Percentiles rank a stretch among this genome's conserved stretches.
Evolutionary conservation across 2,329 filamentous ascomycete species (phyloP).

Genomic region (Verticillium isaacii): DNA sequence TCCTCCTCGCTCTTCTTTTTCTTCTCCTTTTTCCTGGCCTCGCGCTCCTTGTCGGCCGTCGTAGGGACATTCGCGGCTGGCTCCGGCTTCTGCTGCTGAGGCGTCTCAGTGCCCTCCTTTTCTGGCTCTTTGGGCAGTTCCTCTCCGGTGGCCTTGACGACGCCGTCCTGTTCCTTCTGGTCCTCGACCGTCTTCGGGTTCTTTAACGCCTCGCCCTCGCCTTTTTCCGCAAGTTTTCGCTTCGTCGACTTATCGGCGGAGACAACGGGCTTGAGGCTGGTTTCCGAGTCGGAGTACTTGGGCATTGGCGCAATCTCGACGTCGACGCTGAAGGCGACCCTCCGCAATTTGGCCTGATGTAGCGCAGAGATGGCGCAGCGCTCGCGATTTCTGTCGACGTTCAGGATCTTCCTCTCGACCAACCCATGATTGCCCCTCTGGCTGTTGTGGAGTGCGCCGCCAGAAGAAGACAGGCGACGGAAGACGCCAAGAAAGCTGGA

Average conservation of each 20-base stretch:
- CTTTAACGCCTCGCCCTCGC: slow-evolving; percentile 72
- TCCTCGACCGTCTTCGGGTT: slow-evolving; percentile 56
- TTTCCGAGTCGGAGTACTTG: slow-evolving; percentile 62
- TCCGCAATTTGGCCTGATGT: slow-evolving; percentile 72
- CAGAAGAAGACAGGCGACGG: slow-evolving; percentile 72
- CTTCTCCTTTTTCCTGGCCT: slow-evolving; percentile 81
- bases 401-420: slow-evolving; percentile 77
- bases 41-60: slow-evolving; percentile 30
- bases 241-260: slow-evolving; percentile 48
- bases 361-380: slow-evolving; percentile 76
- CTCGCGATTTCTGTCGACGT: slow-evolving; percentile 75
- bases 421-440: slow-evolving; percentile 58
- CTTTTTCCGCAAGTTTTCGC: slow-evolving; percentile 61
- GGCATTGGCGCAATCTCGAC: slow-evolving; percentile 92
- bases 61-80: slow-evolving; percentile 4
- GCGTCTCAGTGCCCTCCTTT: slow-evolving; percentile 25
- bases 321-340: slow-evolving; percentile 94
- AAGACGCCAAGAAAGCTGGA: slow-evolving; percentile 78
- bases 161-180: slow-evolving; percentile 41
- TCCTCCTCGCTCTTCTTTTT: slow-evolving; percentile 94
- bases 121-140: slow-evolving; percentile 32
- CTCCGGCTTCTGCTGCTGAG: slow-evolving; percentile 9
- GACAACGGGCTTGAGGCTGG: slow-evolving; percentile 23
- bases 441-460: slow-evolving; percentile 40
- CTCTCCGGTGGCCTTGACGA: slow-evolving; percentile 36